Evolutionary conservation across 768 basidiomycete genomes (phyloP), one percentile per base, ranked within the genome.

Genomic region (Tephrocybe sp.): DNA sequence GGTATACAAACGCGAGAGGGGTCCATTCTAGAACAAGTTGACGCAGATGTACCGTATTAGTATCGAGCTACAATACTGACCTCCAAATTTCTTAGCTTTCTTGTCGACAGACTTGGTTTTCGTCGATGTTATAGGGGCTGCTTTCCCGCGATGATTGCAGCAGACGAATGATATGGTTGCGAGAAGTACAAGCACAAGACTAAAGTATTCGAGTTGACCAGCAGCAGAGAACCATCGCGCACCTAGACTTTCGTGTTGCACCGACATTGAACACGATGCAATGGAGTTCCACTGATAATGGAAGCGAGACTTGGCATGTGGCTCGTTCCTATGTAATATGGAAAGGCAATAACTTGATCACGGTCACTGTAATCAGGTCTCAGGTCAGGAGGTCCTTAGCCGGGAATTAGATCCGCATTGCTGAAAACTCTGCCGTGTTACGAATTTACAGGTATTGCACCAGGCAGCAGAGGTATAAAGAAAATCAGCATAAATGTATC

Each of bases 1-100:
- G 84, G 58, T 80, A 85, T 11, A 61, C 56, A 58, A 85, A 85
- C 26, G 58, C 36, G 11, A 73, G 71, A 4, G 80, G 77, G 1
- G 58, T 68, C 83, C 83, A 84, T 59, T 74, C 84, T 84, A 47
- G 16, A 54, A 19, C 5, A 14, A 17, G 19, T 44, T 17, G 22
- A 11, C 43, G 17, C 20, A 23, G 13, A 6, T 16, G 20, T 7
- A 6, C 11, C 10, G 7, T 2, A 7, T 12, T 16, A 34, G 26
- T 20, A 17, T 14, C 4, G 20, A 11, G 40, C 12, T 34, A 30
- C 14, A 8, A 26, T 33, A 32, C 51, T 34, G 30, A 59, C 57
- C 54, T 51, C 57, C 57, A 19, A 45, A 14, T 13, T 45, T 51
- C 11, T 54, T 54, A 26, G 13, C 46, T 26, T 45, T 32, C 39